Conservation (phyloP, 2,329 filamentous ascomycete species). For the Westerdykella aurantiaca region DNA sequence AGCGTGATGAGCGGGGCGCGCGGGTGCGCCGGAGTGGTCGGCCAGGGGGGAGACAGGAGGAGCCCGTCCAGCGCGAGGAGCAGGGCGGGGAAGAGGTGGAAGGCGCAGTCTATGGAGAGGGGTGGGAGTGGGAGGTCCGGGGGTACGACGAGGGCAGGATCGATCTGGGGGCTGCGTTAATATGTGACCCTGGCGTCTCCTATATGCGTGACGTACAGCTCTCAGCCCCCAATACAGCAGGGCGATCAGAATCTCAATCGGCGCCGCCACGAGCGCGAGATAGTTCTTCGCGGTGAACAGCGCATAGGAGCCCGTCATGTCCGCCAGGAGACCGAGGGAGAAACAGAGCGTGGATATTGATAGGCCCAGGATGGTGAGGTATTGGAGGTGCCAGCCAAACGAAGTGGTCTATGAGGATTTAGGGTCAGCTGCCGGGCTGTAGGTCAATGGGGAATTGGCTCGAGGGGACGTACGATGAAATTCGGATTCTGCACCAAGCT, state of each 20-base stretch:
- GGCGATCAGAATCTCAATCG: constrained; percentile 65
- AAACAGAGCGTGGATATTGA: constrained; percentile 58
- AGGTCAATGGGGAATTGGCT: not conserved
- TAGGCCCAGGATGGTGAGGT: constrained; percentile 69
- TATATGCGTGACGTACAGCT: constrained; percentile 30
- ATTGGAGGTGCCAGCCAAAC: constrained; percentile 66
- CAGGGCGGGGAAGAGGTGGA: constrained; percentile 54
- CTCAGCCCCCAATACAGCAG: constrained; percentile 68
- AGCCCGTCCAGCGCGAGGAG: constrained; percentile 61
- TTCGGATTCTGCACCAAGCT: constrained; percentile 30
- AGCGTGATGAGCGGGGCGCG: constrained; percentile 52
- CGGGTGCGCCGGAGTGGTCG: constrained; percentile 45
- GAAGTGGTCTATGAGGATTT: constrained; percentile 43
- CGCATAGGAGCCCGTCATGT: constrained; percentile 53
- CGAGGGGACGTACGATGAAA: constrained; percentile 15
- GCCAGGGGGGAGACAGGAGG: constrained; percentile 66
- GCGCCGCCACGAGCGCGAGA: constrained; percentile 59
- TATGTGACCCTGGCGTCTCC: too few species aligned
- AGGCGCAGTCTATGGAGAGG: constrained; percentile 46
- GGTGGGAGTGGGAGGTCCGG: constrained; percentile 25
- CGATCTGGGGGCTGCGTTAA: constrained; percentile 19
- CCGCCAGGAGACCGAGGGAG: constrained; percentile 55
- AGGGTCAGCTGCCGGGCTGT: not conserved
- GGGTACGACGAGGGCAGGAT: constrained; percentile 51
- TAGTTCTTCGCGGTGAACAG: constrained; percentile 64